Base-by-base conservation (phyloP, 2,329 filamentous ascomycete species). In the Hypocreales sp. region DNA sequence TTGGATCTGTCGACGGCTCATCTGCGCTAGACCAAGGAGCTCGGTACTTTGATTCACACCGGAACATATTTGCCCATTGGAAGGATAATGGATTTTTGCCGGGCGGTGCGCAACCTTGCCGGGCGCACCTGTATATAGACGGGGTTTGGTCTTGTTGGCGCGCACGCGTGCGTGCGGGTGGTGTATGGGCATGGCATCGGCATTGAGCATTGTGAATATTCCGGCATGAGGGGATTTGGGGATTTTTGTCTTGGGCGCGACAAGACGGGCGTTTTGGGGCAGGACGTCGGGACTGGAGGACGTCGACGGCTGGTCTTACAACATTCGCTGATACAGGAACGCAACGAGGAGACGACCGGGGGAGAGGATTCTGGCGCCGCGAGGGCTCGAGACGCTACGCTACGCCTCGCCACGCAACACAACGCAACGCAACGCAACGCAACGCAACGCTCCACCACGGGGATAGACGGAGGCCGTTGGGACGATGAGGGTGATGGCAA, bases 151-250 rank as follows among this genome's bases (percentile, higher is more conserved):
- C 49, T 56, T 56, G 53, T 60, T 60, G 54, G 56, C 56, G 57
- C n/a, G n/a, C n/a, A n/a, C n/a, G n/a, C n/a, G n/a, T n/a, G n/a
- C n/a, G n/a, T n/a, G n/a, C n/a, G n/a, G n/a, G n/a, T n/a, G n/a
- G n/a, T n/a, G n/a, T n/a, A n/a, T 55, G 15, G 48, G 48, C 53
- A 58, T 48, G 52, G 56, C 53, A 60, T 57, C 41, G 53, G 53
- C 51, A 58, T 56, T 55, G 16, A 22, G 23, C 15, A 24, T 26
- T 30, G 16, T 15, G 16, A 16, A 26, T 19, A 19, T 26, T 23
- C 13, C 55, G 48, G 52, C 51, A 56, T 57, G 54, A 59, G 41
- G 40, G 38, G 46, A 23, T 20, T 23, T 5, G 8, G 7, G n/a
- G n/a, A n/a, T n/a, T n/a, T 22, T 14, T 16, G 17, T 15, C 20